phyloP scores from a whole-genome alignment of 2,329 filamentous ascomycete genomes.

The Ophiostoma sp. region DNA sequence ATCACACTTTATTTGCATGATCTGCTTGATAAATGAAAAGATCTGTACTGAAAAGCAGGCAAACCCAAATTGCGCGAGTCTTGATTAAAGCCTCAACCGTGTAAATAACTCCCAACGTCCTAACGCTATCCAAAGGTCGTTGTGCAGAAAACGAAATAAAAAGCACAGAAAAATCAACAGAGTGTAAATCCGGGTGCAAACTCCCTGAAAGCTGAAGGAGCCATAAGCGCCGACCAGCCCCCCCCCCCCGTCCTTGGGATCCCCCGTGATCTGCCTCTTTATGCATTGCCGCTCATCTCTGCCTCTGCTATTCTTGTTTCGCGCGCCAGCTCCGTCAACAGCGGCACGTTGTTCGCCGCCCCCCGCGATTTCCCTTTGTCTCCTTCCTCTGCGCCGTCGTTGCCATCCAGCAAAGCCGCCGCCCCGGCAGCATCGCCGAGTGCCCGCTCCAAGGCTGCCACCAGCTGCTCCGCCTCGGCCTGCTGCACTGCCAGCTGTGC shows the following conservation, averaged over 20 bases:
- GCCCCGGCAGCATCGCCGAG: conserved; percentile 52
- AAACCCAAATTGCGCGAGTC: neutral
- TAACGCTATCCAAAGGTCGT: conserved; percentile 5
- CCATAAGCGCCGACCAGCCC: neutral
- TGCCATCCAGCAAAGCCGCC: conserved; percentile 41
- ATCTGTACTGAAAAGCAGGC: neutral
- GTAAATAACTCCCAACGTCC: neutral
- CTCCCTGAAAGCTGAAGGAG: neutral
- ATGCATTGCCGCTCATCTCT: conserved; percentile 33
- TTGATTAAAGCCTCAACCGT: neutral
- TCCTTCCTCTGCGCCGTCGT: neutral
- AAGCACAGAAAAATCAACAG: neutral
- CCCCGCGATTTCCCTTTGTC: neutral
- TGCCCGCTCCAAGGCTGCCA: conserved; percentile 45
- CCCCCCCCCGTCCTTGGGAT: too few relatives aligned
- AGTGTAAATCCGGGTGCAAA: neutral
- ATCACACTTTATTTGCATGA: neutral
- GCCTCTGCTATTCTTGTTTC: conserved; percentile 45
- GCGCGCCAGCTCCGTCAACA: conserved; percentile 44
- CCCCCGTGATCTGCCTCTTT: neutral
- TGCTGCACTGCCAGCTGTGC: conserved; percentile 49
- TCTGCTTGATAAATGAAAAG: neutral
- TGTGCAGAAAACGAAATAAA: neutral
- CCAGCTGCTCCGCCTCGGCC: conserved; percentile 48
- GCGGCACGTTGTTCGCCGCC: conserved; percentile 17